Evolutionary conservation across 2,329 filamentous ascomycete species (phyloP), one percentile per base, ranked within the genome.

Genomic region (Macrophomina phaseolina): DNA sequence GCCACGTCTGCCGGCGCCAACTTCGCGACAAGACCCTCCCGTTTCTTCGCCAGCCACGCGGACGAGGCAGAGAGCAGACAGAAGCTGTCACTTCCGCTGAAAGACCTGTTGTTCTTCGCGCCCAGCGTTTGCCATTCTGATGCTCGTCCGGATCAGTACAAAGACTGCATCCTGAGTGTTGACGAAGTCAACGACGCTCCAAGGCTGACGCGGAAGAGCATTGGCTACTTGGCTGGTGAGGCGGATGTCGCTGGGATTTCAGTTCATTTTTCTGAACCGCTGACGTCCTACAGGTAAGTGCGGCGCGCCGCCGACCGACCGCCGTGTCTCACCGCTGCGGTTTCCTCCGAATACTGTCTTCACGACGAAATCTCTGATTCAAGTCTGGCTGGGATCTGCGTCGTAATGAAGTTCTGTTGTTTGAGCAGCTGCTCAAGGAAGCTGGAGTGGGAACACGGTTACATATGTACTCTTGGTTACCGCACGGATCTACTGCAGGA

Each of bases 1-100:
- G 56, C 38, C 23, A 61, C 38, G 11, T 61, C 56, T 16, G 55
- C 55, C 5, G 55, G 55, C 38, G 55, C 38, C 7, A 45, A 60
- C 28, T 46, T 60, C 12, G 48, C 56, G n/a, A 40, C 40, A 38
- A 40, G 52, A 4, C 34, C 40, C 34, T 38, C 52, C 14, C 56
- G 46, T n/a, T 48, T 45, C 40, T n/a, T 32, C 28, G 28, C 28
- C 30, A 30, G 56, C 23, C 23, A 45, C 23, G 23, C 11, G 16
- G 40, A 61, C 52, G 9, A 18, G 52, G 18, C 52, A 4, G 40
- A 45, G 16, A 45, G 40, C 12, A 40, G 12, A n/a, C 34, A 56
- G 18, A 40, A 56, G 34, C 34, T 56, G 14, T 56, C 56, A 5
- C 40, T 23, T 11, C 23, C 23, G 40, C 12, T 61, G 30, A 61